phyloP scores from a whole-genome alignment of 2,329 filamentous ascomycete genomes.

The Gaeumannomyces sp. region DNA sequence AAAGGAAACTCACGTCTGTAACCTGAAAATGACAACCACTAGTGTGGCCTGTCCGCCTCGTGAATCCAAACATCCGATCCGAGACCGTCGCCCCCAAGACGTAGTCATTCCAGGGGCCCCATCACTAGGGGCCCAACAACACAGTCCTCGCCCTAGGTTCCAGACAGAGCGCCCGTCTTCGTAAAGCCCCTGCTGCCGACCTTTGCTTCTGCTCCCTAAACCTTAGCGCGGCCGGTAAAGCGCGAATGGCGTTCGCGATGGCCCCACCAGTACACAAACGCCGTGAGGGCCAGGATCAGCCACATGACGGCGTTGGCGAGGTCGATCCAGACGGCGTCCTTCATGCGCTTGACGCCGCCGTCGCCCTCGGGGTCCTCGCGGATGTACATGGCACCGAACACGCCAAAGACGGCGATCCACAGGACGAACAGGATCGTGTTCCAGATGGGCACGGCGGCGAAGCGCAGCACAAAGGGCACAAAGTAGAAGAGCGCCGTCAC shows the following conservation, averaged over 20 bases:
- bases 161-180: not conserved
- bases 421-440: constrained; percentile 68
- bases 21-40: too few species aligned
- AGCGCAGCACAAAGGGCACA: constrained; percentile 52
- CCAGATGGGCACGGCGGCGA: constrained; percentile 56
- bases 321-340: constrained; percentile 80
- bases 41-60: too few species aligned
- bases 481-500: constrained; percentile 60
- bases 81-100: too few species aligned
- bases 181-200: not conserved
- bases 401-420: constrained; percentile 75
- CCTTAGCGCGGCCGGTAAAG: constrained; percentile 54
- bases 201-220: constrained; percentile 27
- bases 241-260: constrained; percentile 45
- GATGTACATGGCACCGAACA: constrained; percentile 79
- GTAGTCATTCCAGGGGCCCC: too few species aligned
- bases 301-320: constrained; percentile 70
- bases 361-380: constrained; percentile 59
- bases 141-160: not conserved
- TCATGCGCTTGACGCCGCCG: constrained; percentile 65
- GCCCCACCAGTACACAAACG: constrained; percentile 52
- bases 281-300: constrained; percentile 55
- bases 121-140: too few species aligned
- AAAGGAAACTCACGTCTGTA: not conserved
- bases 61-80: too few species aligned